A percentile compares a stretch with the other conserved stretches of the same genome.
Conservation (phyloP, 352 stramenopile genomes). For the Phytophthora europaea region DNA sequence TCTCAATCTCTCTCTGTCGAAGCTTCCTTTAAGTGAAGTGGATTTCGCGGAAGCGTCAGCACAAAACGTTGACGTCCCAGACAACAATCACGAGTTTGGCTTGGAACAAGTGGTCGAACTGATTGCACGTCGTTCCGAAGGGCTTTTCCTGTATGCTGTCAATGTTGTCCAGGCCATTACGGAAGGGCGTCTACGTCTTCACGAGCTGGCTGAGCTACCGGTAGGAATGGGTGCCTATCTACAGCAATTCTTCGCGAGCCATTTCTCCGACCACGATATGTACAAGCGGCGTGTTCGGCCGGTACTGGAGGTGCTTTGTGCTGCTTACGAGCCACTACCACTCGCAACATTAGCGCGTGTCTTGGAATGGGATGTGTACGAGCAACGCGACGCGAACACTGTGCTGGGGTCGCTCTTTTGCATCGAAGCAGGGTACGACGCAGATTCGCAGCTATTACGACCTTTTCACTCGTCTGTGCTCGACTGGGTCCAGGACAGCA, state of each 20-base stretch:
- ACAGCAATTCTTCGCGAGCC: slow-evolving; percentile 75
- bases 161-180: slow-evolving; percentile 78
- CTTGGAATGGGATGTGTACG: slow-evolving; percentile 66
- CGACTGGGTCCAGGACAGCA: slow-evolving; percentile 74
- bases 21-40: slow-evolving; percentile 15
- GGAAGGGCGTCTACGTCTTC: slow-evolving; percentile 55
- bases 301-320: slow-evolving; percentile 76
- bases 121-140: slow-evolving; percentile 67
- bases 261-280: slow-evolving; percentile 56
- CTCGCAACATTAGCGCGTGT: slow-evolving; percentile 57
- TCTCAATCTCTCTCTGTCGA: slow-evolving; percentile 31
- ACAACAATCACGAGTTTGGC: slow-evolving; percentile 20
- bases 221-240: slow-evolving; percentile 76
- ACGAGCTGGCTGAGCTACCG: slow-evolving; percentile 66
- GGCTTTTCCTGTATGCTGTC: slow-evolving; percentile 79
- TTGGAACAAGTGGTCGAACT: slow-evolving; percentile 51
- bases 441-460: slow-evolving; percentile 35
- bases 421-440: slow-evolving; percentile 50
- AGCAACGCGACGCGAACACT: slow-evolving; percentile 63
- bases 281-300: slow-evolving; percentile 73
- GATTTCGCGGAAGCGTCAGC: slow-evolving; percentile 17
- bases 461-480: slow-evolving; percentile 83
- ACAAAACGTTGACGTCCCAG: slow-evolving; percentile 3
- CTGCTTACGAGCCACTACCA: slow-evolving; percentile 70
- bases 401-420: slow-evolving; percentile 70